Base-by-base conservation (phyloP, 2,329 filamentous ascomycete genomes). In the Coleophoma cylindrospora region DNA sequence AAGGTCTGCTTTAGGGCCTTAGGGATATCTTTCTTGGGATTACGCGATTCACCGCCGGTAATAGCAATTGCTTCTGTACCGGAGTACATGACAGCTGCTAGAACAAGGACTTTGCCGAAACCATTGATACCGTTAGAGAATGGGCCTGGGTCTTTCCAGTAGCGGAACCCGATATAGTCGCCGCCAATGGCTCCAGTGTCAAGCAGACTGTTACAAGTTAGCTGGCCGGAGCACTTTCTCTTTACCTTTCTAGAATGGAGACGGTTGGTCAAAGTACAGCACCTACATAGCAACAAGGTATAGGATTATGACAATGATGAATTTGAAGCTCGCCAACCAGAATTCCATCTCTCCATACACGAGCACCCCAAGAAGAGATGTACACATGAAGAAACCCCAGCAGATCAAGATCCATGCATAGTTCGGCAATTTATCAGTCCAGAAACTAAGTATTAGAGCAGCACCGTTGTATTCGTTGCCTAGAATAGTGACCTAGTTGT, bases 391-490 rank as follows among this genome's bases (percentile, higher is more conserved):
- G 9, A 73, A 57, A 4, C 65, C 64, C 69, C 69, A 75, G 55
- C 69, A 74, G 7, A 75, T 68, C 7, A 75, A 52, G 17, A 74
- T 70, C 71, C 72, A 75, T 3, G 61, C 72, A 57, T 70, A 76
- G 43, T 67, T 63, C 1, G n/a, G 47, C 14, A 49, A 14, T 11
- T 14, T 43, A 8, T 17, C 33, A 13, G 47, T 82, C 90, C 90
- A 95, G 63, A 87, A 95, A 32, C 81, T 75, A 46, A 95, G 83
- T 0, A 89, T 92, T 21, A 94, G 80, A 3, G 88, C 85, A 1
- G 89, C 89, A 3, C 89, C 87, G 55, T 94, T 88, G 50, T 95
- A 86, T 66, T 95, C 90, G 43, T 94, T 74, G 0, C 89, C 89
- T 34, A 95, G 68, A 0, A 90, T 81, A 34, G 89, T 77, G 2